phyloP scores from a whole-genome alignment of 495 filamentous ascomycete species.

The Hypoxylon crocopeplum region DNA sequence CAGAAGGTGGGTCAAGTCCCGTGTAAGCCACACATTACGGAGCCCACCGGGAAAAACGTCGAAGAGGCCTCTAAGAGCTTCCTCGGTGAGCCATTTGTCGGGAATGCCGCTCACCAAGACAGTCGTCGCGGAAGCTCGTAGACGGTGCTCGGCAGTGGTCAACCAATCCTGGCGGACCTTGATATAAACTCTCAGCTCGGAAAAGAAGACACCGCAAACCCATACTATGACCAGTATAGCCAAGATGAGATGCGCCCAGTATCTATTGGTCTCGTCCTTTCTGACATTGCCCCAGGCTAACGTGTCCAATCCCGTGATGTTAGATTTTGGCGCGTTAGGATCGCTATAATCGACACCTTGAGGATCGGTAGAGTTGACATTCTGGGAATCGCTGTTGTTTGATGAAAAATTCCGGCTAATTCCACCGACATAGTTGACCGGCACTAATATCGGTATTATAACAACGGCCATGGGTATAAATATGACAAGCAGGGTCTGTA shows the following conservation, averaged over 20 bases:
- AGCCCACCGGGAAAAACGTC: constrained; percentile 97
- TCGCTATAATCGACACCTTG: constrained; percentile 29
- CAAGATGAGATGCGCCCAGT: constrained; percentile 88
- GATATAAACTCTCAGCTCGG: constrained; percentile 89
- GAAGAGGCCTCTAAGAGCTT: constrained; percentile 83
- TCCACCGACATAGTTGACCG: constrained; percentile 80
- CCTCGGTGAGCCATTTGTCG: constrained; percentile 80
- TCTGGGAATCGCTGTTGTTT: constrained; percentile 41
- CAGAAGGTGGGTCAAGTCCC: constrained; percentile 84
- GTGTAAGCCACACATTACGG: constrained; percentile 95
- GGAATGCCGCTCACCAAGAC: constrained; percentile 92
- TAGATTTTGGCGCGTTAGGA: constrained; percentile 45
- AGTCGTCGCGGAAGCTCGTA: constrained; percentile 95
- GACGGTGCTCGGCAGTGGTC: constrained; percentile 92
- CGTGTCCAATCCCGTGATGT: constrained; percentile 75
- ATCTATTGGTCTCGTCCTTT: constrained; percentile 70
- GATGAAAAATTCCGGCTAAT: constrained; percentile 61
- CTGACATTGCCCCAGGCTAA: constrained; percentile 93
- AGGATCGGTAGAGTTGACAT: constrained; percentile 43
- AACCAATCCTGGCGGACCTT: constrained; percentile 92
- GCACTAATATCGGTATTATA: constrained; percentile 84
- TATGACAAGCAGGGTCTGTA: constrained; percentile 91
- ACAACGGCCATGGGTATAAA: constrained; percentile 81
- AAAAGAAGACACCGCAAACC: constrained; percentile 87
- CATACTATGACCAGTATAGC: constrained; percentile 82